phyloP scores from a whole-genome alignment of 2,329 filamentous ascomycete genomes.

The Venturia aucupariae region DNA sequence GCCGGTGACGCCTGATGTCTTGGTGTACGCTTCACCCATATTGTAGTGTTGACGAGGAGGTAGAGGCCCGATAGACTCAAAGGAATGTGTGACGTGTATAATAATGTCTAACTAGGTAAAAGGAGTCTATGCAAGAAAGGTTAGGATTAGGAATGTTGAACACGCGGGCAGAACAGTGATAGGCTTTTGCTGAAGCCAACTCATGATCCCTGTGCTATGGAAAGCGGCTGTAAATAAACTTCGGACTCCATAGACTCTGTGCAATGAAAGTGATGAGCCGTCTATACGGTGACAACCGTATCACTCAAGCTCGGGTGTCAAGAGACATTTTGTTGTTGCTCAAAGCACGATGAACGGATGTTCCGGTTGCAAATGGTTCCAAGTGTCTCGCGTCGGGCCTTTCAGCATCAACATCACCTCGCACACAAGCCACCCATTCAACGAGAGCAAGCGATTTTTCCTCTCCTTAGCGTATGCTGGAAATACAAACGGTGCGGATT shows the following conservation, averaged over 20 bases:
- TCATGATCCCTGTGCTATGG: neutral
- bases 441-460: neutral
- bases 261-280: neutral
- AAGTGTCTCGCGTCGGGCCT: neutral
- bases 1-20: conserved; percentile 4
- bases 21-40: conserved; percentile 5
- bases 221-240: neutral
- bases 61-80: neutral
- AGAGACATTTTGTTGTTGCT: neutral
- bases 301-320: neutral
- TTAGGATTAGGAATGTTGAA: neutral
- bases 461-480: neutral
- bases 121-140: neutral
- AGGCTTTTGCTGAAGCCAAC: neutral
- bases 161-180: neutral
- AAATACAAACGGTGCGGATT: neutral
- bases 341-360: neutral
- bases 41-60: neutral
- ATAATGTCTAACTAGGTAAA: neutral
- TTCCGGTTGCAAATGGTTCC: neutral
- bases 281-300: neutral
- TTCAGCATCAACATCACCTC: neutral
- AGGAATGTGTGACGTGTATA: neutral
- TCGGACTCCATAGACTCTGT: neutral
- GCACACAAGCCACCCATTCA: neutral